Percentiles rank a stretch among this genome's conserved stretches.
Evolutionary conservation across 768 basidiomycete genomes (phyloP).

Genomic region (Lactarius sanguifluus): DNA sequence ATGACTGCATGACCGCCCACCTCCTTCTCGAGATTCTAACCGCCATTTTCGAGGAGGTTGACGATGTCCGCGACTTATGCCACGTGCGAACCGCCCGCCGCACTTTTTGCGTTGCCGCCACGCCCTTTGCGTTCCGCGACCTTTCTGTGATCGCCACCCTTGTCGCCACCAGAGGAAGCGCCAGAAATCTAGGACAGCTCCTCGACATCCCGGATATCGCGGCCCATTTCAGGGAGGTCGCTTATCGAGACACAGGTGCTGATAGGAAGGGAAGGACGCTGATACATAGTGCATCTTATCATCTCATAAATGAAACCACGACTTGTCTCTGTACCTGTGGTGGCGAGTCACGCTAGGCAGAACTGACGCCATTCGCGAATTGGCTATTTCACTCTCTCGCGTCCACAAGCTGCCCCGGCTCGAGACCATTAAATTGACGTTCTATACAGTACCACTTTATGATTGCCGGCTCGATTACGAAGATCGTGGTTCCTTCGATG

Average conservation of each 20-base stretch:
- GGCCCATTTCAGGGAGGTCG: no score
- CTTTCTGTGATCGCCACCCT: neutral
- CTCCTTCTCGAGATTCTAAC: conserved; percentile 1
- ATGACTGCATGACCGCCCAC: neutral
- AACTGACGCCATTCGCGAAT: neutral
- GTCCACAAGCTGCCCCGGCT: neutral
- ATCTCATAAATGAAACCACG: neutral
- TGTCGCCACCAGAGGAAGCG: no score
- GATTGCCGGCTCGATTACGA: neutral
- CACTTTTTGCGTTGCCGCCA: neutral
- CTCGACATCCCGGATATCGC: no score
- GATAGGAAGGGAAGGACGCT: neutral
- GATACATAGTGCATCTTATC: no score
- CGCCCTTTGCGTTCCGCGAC: neutral
- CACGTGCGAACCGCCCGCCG: neutral
- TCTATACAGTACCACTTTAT: neutral
- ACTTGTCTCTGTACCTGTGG: neutral
- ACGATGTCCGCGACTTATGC: neutral
- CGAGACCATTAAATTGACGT: neutral
- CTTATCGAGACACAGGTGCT: neutral
- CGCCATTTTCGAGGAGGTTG: neutral
- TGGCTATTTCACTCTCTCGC: neutral
- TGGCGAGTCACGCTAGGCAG: neutral
- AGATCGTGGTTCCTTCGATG: no score
- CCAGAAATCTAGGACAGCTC: no score